Evolutionary conservation across 768 basidiomycete species (phyloP).

Genomic region (Trametes elegans): DNA sequence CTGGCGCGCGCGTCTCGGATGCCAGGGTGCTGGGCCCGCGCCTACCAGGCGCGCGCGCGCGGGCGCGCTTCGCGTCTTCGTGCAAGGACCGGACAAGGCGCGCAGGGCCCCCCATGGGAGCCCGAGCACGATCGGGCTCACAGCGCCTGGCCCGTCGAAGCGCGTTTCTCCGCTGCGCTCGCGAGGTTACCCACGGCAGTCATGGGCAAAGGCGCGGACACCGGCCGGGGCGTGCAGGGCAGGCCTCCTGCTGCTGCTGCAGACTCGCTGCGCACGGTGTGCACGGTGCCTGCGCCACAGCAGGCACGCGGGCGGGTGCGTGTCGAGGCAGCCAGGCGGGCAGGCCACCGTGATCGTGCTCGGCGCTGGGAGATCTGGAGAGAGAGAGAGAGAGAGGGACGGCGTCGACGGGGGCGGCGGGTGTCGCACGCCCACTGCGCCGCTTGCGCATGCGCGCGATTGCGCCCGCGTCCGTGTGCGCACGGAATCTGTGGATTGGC

Average conservation of each 20-base stretch:
- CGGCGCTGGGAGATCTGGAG: too few species aligned
- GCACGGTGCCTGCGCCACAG: neutral
- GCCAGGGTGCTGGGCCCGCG: neutral
- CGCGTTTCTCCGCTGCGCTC: constrained; percentile 6
- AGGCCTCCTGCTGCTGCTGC: too few species aligned
- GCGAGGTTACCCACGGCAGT: constrained; percentile 11
- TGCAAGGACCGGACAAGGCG: too few species aligned
- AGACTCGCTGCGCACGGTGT: too few species aligned
- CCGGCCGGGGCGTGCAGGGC: too few species aligned
- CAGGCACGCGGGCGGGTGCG: neutral
- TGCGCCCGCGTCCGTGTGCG: neutral
- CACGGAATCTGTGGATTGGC: too few species aligned
- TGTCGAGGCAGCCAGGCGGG: too few species aligned
- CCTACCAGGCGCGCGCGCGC: neutral
- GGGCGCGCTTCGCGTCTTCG: neutral
- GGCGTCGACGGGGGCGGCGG: too few species aligned
- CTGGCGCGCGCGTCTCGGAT: neutral
- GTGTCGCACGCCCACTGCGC: neutral
- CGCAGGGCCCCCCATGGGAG: constrained; percentile 6
- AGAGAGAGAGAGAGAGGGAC: too few species aligned
- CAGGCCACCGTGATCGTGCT: too few species aligned
- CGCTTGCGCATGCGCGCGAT: neutral
- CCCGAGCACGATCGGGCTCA: constrained; percentile 14
- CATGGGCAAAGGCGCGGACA: neutral
- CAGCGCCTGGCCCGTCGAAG: constrained; percentile 11